These are phyloP conservation scores for Penicillium lividum DNA, from an alignment of 495 filamentous ascomycete species.

Conservation along the genomic window DNA sequence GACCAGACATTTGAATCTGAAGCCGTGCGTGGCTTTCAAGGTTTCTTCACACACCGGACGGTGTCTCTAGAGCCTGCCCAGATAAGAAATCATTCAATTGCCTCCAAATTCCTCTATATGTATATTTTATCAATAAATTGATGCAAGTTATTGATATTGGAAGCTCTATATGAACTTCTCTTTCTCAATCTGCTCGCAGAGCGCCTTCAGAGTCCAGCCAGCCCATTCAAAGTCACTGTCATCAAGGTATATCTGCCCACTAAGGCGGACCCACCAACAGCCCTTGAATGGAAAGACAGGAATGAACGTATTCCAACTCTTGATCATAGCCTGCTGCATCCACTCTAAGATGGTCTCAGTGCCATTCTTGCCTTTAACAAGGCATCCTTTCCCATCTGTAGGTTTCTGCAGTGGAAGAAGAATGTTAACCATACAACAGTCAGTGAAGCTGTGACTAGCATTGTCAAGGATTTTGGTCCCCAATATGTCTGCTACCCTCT, in stretches of 20 bases:
- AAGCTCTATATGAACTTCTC: not conserved
- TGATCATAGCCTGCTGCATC: conserved; percentile 54
- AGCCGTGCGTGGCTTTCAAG: too few relatives aligned
- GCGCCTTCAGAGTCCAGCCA: conserved; percentile 5
- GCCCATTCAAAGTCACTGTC: conserved; percentile 13
- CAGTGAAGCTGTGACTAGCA: conserved; percentile 20
- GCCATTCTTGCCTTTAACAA: conserved; percentile 23
- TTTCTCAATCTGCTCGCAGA: not conserved
- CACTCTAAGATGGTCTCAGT: conserved; percentile 44
- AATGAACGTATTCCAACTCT: conserved; percentile 66
- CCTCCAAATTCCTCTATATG: too few relatives aligned
- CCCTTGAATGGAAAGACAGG: conserved; percentile 37
- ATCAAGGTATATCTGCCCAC: conserved; percentile 9
- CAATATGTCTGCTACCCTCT: conserved; percentile 55
- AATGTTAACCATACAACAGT: conserved; percentile 62
- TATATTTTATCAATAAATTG: too few relatives aligned
- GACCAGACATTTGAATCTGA: too few relatives aligned
- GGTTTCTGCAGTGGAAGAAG: conserved; percentile 56
- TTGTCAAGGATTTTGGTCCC: conserved; percentile 61
- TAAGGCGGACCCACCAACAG: conserved; percentile 6
- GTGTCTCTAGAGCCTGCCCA: too few relatives aligned
- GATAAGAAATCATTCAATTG: too few relatives aligned
- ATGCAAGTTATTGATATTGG: too few relatives aligned
- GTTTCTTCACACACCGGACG: too few relatives aligned
- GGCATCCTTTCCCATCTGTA: conserved; percentile 29